phyloP scores from a whole-genome alignment of 2,329 filamentous ascomycete species.

The Fusarium solani-melongenae region DNA sequence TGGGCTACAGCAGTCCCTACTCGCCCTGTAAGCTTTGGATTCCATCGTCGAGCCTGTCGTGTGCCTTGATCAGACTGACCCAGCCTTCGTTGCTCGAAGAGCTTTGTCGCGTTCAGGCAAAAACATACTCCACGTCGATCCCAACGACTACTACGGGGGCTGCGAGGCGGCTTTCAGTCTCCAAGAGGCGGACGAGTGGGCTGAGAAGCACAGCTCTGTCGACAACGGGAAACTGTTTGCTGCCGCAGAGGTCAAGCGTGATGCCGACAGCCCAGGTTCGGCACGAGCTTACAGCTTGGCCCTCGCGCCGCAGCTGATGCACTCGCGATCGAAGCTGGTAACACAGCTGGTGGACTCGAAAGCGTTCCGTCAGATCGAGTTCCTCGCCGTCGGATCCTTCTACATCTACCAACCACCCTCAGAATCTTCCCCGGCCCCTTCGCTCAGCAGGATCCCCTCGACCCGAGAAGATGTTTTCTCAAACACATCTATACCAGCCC shows the following conservation, averaged over 20 bases:
- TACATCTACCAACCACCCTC: conserved; percentile 73
- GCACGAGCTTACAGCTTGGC: conserved; percentile 85
- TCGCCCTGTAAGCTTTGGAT: conserved; percentile 74
- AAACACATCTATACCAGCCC: conserved; percentile 78
- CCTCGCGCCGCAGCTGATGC: conserved; percentile 87
- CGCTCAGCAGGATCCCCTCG: conserved; percentile 80
- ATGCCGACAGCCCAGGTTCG: conserved; percentile 61
- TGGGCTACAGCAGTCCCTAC: conserved; percentile 80
- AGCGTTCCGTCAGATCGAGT: conserved; percentile 90
- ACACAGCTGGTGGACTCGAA: conserved; percentile 87
- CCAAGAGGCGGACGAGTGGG: conserved; percentile 84
- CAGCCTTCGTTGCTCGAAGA: conserved; percentile 63
- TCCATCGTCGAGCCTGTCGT: conserved; percentile 43
- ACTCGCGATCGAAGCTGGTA: conserved; percentile 82
- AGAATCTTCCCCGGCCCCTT: conserved; percentile 43
- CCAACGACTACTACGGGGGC: conserved; percentile 89
- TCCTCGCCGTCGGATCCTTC: conserved; percentile 92
- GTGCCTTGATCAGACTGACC: conserved; percentile 48
- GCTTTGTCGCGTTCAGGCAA: conserved; percentile 92
- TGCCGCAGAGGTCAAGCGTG: conserved; percentile 50
- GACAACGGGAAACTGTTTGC: conserved; percentile 42
- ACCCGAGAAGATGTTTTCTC: conserved; percentile 93
- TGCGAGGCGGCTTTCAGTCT: conserved; percentile 87
- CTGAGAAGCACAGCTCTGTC: conserved; percentile 50
- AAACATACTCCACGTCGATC: conserved; percentile 90